A percentile compares a stretch with the other conserved stretches of the same genome.
Evolutionary conservation across 768 basidiomycete species (phyloP).

Genomic region (Favolaschia claudopus): DNA sequence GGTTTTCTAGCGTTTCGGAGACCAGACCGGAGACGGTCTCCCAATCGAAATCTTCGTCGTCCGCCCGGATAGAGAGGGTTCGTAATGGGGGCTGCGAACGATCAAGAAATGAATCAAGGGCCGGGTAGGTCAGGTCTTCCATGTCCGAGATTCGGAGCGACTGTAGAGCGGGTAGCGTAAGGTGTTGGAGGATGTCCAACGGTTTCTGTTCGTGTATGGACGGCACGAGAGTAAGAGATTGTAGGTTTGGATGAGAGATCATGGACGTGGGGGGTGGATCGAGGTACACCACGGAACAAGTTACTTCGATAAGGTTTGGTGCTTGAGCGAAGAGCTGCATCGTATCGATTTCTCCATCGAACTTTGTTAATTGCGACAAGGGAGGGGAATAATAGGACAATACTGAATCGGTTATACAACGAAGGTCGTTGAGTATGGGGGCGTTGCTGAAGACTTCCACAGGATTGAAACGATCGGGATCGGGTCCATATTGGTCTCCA

Average conservation of each 20-base stretch:
- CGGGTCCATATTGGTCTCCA: background rate
- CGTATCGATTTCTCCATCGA: background rate
- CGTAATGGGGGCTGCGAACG: too few species aligned
- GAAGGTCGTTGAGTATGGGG: background rate
- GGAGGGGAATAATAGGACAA: background rate
- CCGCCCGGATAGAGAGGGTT: too few species aligned
- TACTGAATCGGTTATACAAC: background rate
- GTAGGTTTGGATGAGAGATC: background rate
- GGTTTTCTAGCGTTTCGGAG: too few species aligned
- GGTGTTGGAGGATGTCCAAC: too few species aligned
- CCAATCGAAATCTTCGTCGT: too few species aligned
- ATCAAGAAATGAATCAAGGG: too few species aligned
- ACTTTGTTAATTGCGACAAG: conserved; percentile 2
- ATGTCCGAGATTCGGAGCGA: too few species aligned
- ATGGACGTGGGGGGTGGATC: background rate
- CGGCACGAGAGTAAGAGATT: background rate
- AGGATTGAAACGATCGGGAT: background rate
- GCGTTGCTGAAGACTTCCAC: background rate
- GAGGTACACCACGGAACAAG: background rate
- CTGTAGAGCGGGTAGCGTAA: too few species aligned
- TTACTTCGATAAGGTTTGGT: background rate
- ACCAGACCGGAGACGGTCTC: too few species aligned
- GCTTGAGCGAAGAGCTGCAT: background rate
- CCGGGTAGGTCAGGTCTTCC: too few species aligned
- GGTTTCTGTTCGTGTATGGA: too few species aligned